Percentiles rank a stretch among this genome's conserved stretches.
Evolutionary conservation across 208 protist species (phyloP).

Genomic region (Wallacemonas rigidus): DNA sequence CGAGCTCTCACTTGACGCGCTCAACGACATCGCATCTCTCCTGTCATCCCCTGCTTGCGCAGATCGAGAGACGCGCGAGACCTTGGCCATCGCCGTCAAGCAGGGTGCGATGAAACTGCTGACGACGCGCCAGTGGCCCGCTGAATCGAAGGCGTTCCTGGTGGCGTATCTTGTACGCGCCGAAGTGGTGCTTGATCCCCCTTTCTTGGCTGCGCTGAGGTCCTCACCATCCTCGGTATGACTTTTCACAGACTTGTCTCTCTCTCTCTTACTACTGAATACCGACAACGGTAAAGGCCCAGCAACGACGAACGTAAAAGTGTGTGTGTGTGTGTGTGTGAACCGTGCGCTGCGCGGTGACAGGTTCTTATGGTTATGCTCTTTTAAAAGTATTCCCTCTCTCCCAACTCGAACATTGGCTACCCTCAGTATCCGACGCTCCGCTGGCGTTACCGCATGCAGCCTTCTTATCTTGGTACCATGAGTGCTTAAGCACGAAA

Average conservation of each 20-base stretch:
- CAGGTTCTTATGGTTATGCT: too few species aligned
- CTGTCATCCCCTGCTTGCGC: conserved; percentile 29
- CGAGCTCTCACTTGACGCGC: conserved; percentile 28
- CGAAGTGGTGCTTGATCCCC: conserved; percentile 32
- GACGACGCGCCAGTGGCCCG: conserved; percentile 16
- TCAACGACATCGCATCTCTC: conserved; percentile 52
- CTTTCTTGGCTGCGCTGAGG: conserved; percentile 40
- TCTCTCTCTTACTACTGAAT: not conserved
- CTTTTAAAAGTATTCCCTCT: too few species aligned
- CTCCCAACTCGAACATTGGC: too few species aligned
- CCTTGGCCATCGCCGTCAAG: conserved; percentile 29
- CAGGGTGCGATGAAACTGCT: conserved; percentile 28
- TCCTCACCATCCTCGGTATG: conserved; percentile 10
- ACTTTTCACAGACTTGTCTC: conserved; percentile 1
- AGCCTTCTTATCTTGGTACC: too few species aligned
- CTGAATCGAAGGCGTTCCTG: conserved; percentile 51
- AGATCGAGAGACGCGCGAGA: conserved; percentile 28
- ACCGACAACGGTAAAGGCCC: not conserved
- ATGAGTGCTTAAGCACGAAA: not conserved
- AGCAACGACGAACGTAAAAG: not conserved
- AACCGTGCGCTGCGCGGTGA: too few species aligned
- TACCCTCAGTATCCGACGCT: too few species aligned
- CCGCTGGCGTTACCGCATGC: too few species aligned
- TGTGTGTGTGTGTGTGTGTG: too few species aligned
- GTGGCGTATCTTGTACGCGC: conserved; percentile 77